Base-by-base conservation (phyloP, 305 asterid genomes). In the Petunia hybrid region DNA sequence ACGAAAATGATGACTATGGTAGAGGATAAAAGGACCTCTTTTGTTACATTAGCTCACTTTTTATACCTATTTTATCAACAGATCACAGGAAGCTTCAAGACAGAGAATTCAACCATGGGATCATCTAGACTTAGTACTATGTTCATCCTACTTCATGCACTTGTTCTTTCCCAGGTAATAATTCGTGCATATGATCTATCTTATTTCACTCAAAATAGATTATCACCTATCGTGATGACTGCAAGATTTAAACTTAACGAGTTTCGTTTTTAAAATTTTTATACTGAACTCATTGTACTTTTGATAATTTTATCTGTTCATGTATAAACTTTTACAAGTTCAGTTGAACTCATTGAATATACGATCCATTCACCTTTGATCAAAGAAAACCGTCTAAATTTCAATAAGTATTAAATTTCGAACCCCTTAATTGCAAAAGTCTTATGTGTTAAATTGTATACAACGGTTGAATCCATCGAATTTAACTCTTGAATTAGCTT, bases 91-190 rank as follows among this genome's bases (percentile, higher is more conserved):
- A 79, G 74, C 43, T 80, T 73, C 75, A 85, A 83, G 70, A 22
- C 68, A 8, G 59, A 67, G 38, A 83, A 65, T 22, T 22, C 22
- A 83, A 81, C 76, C 2, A 89, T 86, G 94, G 80, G 71, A 55
- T 78, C 82, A 55, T 78, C 82, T 67, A 74, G 80, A 85, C 40
- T 80, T 57, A 22, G 31, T 22, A 46, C 55, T 22, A 73, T 84
- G 42, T 81, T 71, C 62, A 46, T 82, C 86, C 68, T 82, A 83
- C 78, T 92, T 35, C 57, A 10, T 71, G 87, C 87, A 5, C 39
- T 89, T 31, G 71, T 89, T 74, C 45, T 84, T 22, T 79, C 84
- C 22, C 85, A 84, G 97, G 97, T 92, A 86, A 68, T 46, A n/a
- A 60, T 71, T 64, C 16, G 31, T 48, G 56, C 2, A 48, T 8